Base-by-base conservation (phyloP, 306 rosid species). In the Prosopis cineraria region DNA sequence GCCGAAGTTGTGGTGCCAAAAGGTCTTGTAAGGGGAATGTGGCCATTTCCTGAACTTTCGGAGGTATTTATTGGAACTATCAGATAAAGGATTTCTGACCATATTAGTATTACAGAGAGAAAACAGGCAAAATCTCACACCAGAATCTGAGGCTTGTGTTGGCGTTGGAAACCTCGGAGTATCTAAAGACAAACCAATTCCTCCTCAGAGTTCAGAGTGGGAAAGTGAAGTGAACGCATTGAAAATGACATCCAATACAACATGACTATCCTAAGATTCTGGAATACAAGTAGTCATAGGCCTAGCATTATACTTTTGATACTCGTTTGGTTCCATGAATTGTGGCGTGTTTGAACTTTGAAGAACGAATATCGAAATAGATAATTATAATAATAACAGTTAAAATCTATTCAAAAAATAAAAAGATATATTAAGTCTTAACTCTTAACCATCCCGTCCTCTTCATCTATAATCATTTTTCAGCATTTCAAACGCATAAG, bases 31-130 rank as follows among this genome's bases (percentile, higher is more conserved):
- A 11, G 92, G 90, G 11, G 94, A 87, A 71, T 85, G 90, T 50
- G 96, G 96, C 89, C 91, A 90, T 55, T 86, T 90, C 53, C 87
- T 85, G 84, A 88, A 91, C 40, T 91, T 93, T 72, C 97, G 86
- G 55, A 94, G 93, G 80, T 89, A 94, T 64, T 81, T 84, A 84
- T 85, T 90, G 73, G 84, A 84, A 31, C 50, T 73, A 62, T 82
- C 90, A 17, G 91, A 85, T 43, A 87, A 78, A 9, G 85, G 87
- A 43, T 75, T 31, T 84, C 88, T 80, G 33, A 80, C 90, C 97
- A 93, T 91, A 78, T 10, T 56, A 13, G 33, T 3, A 55, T 69
- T 74, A 22, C 40, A 6, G 22, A 82, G 58, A 29, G 3, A 10
- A 58, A 63, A 30, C 62, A 27, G 7, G 63, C 40, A 25, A 36